These are phyloP conservation scores for Aspergillus ochraceus DNA, from an alignment of 2,329 filamentous ascomycete genomes.

Conservation along the genomic window DNA sequence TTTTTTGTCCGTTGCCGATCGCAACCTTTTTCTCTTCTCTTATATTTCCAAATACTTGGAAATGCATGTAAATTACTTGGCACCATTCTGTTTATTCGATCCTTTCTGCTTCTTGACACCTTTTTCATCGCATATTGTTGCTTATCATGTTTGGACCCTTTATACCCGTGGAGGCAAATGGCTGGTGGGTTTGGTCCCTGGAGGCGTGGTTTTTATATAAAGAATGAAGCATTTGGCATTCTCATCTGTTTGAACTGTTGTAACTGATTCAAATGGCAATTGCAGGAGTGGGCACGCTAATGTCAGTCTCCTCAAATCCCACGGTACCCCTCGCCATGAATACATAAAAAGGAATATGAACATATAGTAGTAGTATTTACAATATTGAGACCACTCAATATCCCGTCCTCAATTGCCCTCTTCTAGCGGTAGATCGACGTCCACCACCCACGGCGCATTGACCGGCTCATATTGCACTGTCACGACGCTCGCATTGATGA, in stretches of 20 bases:
- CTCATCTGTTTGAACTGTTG: not conserved
- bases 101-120: slow-evolving; percentile 12
- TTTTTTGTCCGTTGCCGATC: slow-evolving; percentile 6
- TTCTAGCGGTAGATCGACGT: slow-evolving; percentile 49
- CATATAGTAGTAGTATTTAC: not conserved
- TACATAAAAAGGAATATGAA: not conserved
- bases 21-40: not conserved
- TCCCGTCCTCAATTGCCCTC: not conserved
- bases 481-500: slow-evolving; percentile 61
- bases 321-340: not conserved
- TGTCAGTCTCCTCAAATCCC: no score
- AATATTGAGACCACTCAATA: not conserved
- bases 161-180: slow-evolving; percentile 11
- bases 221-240: not conserved
- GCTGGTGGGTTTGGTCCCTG: slow-evolving; percentile 1
- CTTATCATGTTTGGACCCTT: slow-evolving; percentile 9
- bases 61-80: slow-evolving; percentile 14
- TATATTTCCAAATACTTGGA: not conserved
- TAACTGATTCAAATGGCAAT: not conserved
- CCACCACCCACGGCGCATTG: slow-evolving; percentile 58
- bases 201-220: slow-evolving; percentile 2
- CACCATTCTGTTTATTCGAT: not conserved
- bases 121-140: not conserved
- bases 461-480: slow-evolving; percentile 48
- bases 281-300: no score